Base-by-base conservation (phyloP, 768 basidiomycete genomes). In the Nidularia sp. region DNA sequence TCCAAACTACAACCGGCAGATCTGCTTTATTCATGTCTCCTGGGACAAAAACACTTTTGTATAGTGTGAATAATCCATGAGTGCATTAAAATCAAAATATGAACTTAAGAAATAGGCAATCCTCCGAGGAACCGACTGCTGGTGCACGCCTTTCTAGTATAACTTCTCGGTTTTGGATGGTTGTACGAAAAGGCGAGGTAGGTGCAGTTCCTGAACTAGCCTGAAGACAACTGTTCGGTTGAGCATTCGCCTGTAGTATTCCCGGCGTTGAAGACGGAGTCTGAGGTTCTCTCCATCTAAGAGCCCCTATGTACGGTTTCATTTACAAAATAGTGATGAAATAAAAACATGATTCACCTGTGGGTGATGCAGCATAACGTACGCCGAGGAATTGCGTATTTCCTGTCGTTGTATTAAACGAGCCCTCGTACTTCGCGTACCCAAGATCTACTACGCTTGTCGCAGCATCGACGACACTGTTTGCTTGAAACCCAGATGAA, bases 301-400 rank as follows among this genome's bases (percentile, higher is more conserved):
- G 54, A 18, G 53, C 54, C 15, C 67, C 74, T 71, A 2, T 22
- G 34, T 31, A 8, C 52, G 39, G 31, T 31, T 25, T 4, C 46
- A 31, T 32, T 25, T 12, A 9, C 25, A n/a, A 49, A 34, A n/a
- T 6, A 46, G 6, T 1, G 5, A 29, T 15, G 25, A 35, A 15
- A 35, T 3, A 5, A 4, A 10, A 22, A 7, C 46, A 29, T 8
- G 34, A 52, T 68, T 25, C 25, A 75, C 78, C 78, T 32, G 70
- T 54, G 2, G 80, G 79, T 29, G 77, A 64, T 13, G 76, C 76
- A 8, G 81, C 80, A 62, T 76, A 82, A 6, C 79, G 70, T 43
- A 80, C 68, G 0, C 73, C 73, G 9, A 77, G 63, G 53, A 74
- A 78, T 12, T 62, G 56, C 0, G 70, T 68, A 52, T 72, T 66